Conservation (phyloP, 441 rosid genomes). For the Isatis lusitanica region DNA sequence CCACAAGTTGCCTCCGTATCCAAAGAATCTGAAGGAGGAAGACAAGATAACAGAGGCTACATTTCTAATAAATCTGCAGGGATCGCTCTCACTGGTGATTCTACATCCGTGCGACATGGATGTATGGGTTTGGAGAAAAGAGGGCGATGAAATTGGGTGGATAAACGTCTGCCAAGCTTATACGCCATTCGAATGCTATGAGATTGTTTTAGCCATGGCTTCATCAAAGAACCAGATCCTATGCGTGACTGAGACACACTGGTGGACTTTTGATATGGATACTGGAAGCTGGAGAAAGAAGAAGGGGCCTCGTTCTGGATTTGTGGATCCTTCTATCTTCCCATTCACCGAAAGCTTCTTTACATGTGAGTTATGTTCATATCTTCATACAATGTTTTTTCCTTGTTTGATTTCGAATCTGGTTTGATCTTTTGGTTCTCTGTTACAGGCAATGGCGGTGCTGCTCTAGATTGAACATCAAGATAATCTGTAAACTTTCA, state of each 20-base stretch:
- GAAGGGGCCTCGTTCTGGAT: too few relatives aligned
- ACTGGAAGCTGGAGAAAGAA: neutral
- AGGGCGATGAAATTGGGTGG: neutral
- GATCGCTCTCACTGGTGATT: neutral
- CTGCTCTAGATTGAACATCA: neutral
- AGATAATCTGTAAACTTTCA: neutral
- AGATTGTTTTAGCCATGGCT: neutral
- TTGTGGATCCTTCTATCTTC: neutral
- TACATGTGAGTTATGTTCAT: neutral
- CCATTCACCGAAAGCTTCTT: neutral
- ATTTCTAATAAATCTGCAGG: neutral
- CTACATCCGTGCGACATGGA: neutral
- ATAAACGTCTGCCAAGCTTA: too few relatives aligned
- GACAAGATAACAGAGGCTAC: neutral
- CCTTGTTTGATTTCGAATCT: neutral
- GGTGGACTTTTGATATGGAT: neutral
- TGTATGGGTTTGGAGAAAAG: neutral
- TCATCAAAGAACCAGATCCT: neutral
- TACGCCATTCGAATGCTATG: too few relatives aligned
- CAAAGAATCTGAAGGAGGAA: neutral
- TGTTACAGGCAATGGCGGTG: slow-evolving; percentile 9
- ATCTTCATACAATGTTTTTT: neutral
- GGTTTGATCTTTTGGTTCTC: neutral
- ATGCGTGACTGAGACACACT: neutral
- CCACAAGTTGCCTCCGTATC: neutral